These are phyloP conservation scores for Picea glauca DNA, from an alignment of 75 land plant species.

Conservation along the genomic window DNA sequence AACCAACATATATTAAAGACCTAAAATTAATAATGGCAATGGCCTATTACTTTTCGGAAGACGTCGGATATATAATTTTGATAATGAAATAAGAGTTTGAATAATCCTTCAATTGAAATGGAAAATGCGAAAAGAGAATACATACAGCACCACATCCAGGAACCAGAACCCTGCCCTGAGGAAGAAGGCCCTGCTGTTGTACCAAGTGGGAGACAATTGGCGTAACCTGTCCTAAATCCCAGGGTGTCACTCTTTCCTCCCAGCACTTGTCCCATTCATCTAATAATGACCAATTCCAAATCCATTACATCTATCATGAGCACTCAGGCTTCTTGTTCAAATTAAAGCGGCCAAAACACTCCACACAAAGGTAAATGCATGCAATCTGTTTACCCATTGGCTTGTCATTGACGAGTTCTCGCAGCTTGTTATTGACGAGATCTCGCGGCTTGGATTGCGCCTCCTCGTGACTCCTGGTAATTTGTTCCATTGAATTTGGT, in stretches of 20 bases:
- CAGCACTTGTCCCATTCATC: slow-evolving; percentile 85
- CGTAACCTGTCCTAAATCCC: slow-evolving; percentile 73
- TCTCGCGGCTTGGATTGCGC: not conserved
- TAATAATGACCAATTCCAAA: slow-evolving; percentile 1
- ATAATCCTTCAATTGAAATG: not conserved
- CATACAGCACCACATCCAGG: slow-evolving; percentile 92
- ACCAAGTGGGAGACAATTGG: slow-evolving; percentile 66
- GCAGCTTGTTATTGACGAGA: too few relatives aligned
- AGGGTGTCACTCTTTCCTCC: slow-evolving; percentile 69
- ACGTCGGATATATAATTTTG: too few relatives aligned
- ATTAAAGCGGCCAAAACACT: not conserved
- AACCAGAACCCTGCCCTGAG: slow-evolving; percentile 64
- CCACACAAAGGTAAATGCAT: not conserved
- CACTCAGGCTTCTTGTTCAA: not conserved
- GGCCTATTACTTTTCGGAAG: too few relatives aligned
- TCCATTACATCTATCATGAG: not conserved
- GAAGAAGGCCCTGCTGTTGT: slow-evolving; percentile 30
- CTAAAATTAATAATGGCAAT: too few relatives aligned
- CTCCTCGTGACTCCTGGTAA: not conserved
- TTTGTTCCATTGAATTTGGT: too few relatives aligned
- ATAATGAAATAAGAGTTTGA: too few relatives aligned
- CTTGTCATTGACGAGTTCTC: not conserved
- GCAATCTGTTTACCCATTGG: not conserved
- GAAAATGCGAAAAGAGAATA: not conserved
- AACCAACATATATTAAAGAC: too few relatives aligned